Percentiles rank a stretch among this genome's conserved stretches.
Evolutionary conservation across 73 alveolate species (phyloP).

Genomic region (Tetrahymena thermophila): DNA sequence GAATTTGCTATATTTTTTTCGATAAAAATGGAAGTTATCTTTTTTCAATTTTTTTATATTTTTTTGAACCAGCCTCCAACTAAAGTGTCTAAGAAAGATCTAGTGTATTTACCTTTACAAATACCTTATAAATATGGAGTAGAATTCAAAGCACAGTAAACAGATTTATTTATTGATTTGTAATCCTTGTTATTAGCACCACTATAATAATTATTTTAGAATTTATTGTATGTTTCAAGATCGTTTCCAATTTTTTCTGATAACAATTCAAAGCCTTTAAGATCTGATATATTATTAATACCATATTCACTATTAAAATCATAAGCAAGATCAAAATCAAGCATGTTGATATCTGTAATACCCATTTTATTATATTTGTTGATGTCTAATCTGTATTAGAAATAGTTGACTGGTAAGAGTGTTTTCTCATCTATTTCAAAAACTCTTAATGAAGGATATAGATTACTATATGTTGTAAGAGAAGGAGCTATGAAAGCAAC

Average conservation of each 20-base stretch:
- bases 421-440: slow-evolving; percentile 29
- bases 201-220: neutral
- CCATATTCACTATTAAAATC: slow-evolving; percentile 34
- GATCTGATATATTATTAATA: neutral
- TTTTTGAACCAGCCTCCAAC: neutral
- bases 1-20: neutral
- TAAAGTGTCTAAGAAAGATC: neutral
- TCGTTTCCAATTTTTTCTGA: neutral
- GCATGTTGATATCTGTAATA: neutral
- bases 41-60: neutral
- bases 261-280: neutral
- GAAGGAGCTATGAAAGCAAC: slow-evolving; percentile 37
- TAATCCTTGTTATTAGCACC: neutral
- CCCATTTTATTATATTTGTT: slow-evolving; percentile 18
- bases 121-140: neutral
- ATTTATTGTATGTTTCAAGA: neutral
- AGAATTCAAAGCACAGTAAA: neutral
- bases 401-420: slow-evolving; percentile 17
- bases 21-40: too few species aligned
- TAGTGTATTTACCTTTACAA: neutral
- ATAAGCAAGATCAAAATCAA: slow-evolving; percentile 36
- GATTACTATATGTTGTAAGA: slow-evolving; percentile 13
- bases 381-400: slow-evolving; percentile 24
- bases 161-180: neutral
- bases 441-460: slow-evolving; percentile 20